Evolutionary conservation across 2,329 filamentous ascomycete species (phyloP).

Genomic region (Sclerotinia nivalis): DNA sequence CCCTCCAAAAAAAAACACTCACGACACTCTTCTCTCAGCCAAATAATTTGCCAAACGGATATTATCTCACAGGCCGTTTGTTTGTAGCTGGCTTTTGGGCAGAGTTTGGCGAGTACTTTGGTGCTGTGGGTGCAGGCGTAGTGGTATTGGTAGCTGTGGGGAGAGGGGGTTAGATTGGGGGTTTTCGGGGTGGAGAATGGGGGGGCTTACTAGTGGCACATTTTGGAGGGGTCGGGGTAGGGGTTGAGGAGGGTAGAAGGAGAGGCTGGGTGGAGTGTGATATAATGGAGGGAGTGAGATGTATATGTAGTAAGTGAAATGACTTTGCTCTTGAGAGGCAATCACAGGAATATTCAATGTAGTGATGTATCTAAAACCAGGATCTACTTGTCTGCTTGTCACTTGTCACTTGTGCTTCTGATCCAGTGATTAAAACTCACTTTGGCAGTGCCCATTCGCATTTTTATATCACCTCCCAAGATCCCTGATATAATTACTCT

Average conservation of each 20-base stretch:
- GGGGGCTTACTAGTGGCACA: conserved; percentile 14
- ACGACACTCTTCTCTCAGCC: conserved; percentile 37
- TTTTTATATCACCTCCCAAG: neutral
- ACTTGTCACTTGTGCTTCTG: neutral
- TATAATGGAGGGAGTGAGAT: neutral
- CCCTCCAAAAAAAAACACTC: conserved; percentile 26
- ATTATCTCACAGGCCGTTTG: conserved; percentile 39
- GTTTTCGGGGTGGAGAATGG: neutral
- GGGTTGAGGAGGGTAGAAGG: no score
- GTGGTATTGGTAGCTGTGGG: conserved; percentile 36
- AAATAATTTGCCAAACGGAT: conserved; percentile 38
- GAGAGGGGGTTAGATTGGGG: conserved; percentile 25
- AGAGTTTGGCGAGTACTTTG: conserved; percentile 39
- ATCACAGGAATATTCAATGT: neutral
- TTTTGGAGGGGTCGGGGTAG: neutral
- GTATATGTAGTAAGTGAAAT: no score
- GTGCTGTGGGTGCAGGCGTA: conserved; percentile 37
- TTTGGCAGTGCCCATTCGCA: neutral
- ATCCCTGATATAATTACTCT: neutral
- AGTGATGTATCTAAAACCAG: neutral
- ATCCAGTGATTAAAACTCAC: neutral
- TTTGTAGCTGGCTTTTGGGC: conserved; percentile 31
- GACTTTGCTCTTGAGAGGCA: neutral
- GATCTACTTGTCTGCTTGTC: neutral
- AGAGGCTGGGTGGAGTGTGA: neutral